A percentile compares a stretch with the other conserved stretches of the same genome.
These are phyloP conservation scores for Pseudogymnoascus sp. DNA, from an alignment of 2,329 filamentous ascomycete genomes.

Conservation along the genomic window DNA sequence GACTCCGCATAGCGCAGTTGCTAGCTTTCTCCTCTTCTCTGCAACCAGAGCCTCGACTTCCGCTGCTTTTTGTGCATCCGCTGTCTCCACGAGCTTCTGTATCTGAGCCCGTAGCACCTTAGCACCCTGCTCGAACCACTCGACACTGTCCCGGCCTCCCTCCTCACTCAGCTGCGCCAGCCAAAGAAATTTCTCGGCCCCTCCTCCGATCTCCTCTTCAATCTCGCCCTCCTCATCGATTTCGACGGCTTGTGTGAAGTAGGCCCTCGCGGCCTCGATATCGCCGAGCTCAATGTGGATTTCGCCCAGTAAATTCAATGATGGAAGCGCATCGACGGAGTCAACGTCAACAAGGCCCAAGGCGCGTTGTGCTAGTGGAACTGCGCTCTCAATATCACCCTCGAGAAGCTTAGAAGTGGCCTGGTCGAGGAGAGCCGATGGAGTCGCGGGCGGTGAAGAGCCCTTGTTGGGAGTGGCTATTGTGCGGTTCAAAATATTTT, in stretches of 20 bases:
- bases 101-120: constrained; percentile 66
- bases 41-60: constrained; percentile 40
- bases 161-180: constrained; percentile 80
- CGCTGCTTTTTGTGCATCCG: constrained; percentile 30
- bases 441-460: constrained; percentile 20
- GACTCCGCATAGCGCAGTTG: constrained; percentile 87
- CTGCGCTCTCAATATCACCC: constrained; percentile 26
- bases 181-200: constrained; percentile 91
- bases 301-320: constrained; percentile 30
- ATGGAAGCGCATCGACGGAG: constrained; percentile 25
- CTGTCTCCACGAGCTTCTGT: constrained; percentile 48
- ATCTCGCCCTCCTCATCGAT: constrained; percentile 69
- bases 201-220: constrained; percentile 67
- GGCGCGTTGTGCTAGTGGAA: constrained; percentile 25
- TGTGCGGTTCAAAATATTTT: constrained; percentile 23
- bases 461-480: constrained; percentile 21
- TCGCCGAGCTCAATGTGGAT: constrained; percentile 48
- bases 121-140: constrained; percentile 65
- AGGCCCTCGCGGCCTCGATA: constrained; percentile 62
- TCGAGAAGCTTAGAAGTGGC: constrained; percentile 27
- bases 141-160: constrained; percentile 57
- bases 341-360: constrained; percentile 21
- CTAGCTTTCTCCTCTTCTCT: constrained; percentile 74
- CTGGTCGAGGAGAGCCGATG: constrained; percentile 23
- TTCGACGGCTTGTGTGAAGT: constrained; percentile 65